These are phyloP conservation scores for Cucumis sativus DNA, from an alignment of 306 rosid genomes.

Conservation along the genomic window Cucumber_9930_V3 NC_026657.2:23608501-23609000, in stretches of 20 bases:
- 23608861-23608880: slow-evolving; percentile 19
- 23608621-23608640: slow-evolving; percentile 58
- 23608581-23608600: slow-evolving; percentile 67
- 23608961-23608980: slow-evolving; percentile 58
- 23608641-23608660: slow-evolving; percentile 52
- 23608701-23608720: slow-evolving; percentile 77
- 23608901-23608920: neutral
- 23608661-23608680: slow-evolving; percentile 44
- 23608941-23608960: slow-evolving; percentile 44
- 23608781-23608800: neutral
- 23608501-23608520: slow-evolving; percentile 62
- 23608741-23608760: neutral
- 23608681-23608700: slow-evolving; percentile 28
- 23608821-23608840: slow-evolving; percentile 80
- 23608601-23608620: slow-evolving; percentile 75
- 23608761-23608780: neutral
- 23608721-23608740: neutral
- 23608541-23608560: slow-evolving; percentile 63
- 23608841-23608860: slow-evolving; percentile 73
- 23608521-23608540: slow-evolving; percentile 51
- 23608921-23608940: neutral
- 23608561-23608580: slow-evolving; percentile 50
- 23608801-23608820: slow-evolving; percentile 50
- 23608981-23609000: slow-evolving; percentile 65
- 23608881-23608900: neutral